Conservation (phyloP, 768 basidiomycete species). For the Macrolepiota fuliginosa region DNA sequence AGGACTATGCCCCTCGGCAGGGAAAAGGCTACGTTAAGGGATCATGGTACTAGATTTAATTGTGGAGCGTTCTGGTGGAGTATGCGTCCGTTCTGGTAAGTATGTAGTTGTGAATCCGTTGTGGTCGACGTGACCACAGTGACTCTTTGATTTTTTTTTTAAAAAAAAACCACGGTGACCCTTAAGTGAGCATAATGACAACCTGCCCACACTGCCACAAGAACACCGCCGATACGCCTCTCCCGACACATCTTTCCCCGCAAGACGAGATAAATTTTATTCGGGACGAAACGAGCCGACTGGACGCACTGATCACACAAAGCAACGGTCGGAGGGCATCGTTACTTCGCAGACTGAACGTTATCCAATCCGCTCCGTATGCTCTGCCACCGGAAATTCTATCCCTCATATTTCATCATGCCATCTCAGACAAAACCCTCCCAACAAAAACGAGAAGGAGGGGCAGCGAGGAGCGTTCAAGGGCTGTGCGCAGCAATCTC, state of each 20-base stretch:
- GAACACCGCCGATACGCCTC: background rate
- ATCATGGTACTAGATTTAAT: no score
- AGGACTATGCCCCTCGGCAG: no score
- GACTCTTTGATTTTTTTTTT: no score
- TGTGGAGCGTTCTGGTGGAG: no score
- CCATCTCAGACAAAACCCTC: background rate
- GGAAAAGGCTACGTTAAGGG: no score
- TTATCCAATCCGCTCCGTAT: background rate
- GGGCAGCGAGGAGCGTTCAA: background rate
- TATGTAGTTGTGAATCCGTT: no score
- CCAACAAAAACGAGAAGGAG: background rate
- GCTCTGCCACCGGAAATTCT: background rate
- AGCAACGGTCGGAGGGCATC: background rate
- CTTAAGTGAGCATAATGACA: background rate
- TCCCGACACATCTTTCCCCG: background rate
- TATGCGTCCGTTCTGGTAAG: no score
- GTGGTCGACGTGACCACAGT: no score
- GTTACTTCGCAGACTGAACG: background rate
- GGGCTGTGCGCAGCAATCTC: background rate
- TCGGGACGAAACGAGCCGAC: background rate
- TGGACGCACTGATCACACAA: background rate
- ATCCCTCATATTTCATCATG: constrained; percentile 2
- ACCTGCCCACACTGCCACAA: background rate
- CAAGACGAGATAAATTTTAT: background rate
- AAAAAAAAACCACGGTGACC: no score